phyloP scores from a whole-genome alignment of 2,329 filamentous ascomycete species.

The Penicillium sp. region DNA sequence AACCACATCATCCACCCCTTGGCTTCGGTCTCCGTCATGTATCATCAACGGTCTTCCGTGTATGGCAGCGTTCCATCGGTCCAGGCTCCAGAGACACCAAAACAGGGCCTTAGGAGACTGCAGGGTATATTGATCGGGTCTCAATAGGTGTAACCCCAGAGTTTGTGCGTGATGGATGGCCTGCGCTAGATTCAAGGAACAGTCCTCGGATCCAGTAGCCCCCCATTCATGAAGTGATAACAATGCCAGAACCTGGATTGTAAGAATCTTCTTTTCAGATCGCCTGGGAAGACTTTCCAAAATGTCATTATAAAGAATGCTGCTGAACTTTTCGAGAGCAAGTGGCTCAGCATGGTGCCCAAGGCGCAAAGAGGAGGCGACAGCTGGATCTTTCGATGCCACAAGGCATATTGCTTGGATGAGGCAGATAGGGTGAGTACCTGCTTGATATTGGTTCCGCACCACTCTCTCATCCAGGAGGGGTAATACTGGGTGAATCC shows the following conservation, averaged over 20 bases:
- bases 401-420: slow-evolving; percentile 18
- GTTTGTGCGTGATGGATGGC: slow-evolving; percentile 37
- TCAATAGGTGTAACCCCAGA: slow-evolving; percentile 29
- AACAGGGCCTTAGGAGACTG: slow-evolving; percentile 12
- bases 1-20: slow-evolving; percentile 14
- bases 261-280: slow-evolving; percentile 27
- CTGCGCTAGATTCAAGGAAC: slow-evolving; percentile 30
- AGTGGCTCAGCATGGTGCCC: slow-evolving; percentile 4
- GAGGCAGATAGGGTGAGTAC: slow-evolving; percentile 27
- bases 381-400: slow-evolving; percentile 32
- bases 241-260: slow-evolving; percentile 33
- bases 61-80: slow-evolving; percentile 26
- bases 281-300: slow-evolving; percentile 21
- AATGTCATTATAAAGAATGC: slow-evolving; percentile 24
- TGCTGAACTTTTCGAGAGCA: slow-evolving; percentile 9
- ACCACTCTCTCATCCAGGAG: slow-evolving; percentile 30
- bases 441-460: slow-evolving; percentile 21
- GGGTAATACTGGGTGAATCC: slow-evolving; percentile 33
- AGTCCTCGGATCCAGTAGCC: slow-evolving; percentile 32
- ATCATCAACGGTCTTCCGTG: slow-evolving; percentile 24
- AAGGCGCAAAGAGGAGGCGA: slow-evolving; percentile 24
- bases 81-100: slow-evolving; percentile 27
- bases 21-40: slow-evolving; percentile 18
- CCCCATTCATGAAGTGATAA: slow-evolving; percentile 37
- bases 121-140: slow-evolving; percentile 2